Base-by-base conservation (phyloP, 257 asterid genomes). In the Sherardia arvensis region DNA sequence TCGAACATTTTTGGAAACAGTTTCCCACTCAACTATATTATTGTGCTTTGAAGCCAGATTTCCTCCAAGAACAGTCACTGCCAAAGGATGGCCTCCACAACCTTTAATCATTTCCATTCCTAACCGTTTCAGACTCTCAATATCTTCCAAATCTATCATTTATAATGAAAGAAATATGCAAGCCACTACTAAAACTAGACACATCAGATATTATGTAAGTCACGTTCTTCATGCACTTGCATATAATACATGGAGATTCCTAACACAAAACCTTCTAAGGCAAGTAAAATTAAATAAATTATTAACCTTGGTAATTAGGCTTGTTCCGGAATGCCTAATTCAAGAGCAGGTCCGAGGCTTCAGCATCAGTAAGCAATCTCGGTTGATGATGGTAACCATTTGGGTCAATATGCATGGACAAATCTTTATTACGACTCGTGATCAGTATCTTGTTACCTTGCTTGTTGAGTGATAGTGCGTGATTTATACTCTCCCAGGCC, bases 31-130 rank as follows among this genome's bases (percentile, higher is more conserved):
- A 47, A n/a, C n/a, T n/a, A n/a, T n/a, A n/a, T n/a, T n/a, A n/a
- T n/a, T n/a, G n/a, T n/a, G n/a, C n/a, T n/a, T n/a, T n/a, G n/a
- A n/a, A n/a, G n/a, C n/a, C n/a, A n/a, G n/a, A n/a, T n/a, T 40
- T 27, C 67, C 67, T 25, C 67, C 67, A 2, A 62, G 32, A n/a
- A 57, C 62, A 1, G 29, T 10, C 21, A 26, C 62, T 11, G 62
- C 62, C 18, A 57, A 28, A 7, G 62, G 62, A 27, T 26, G 62
- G 0, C 59, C 59, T 22, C 59, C 29, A n/a, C 59, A 64, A 64
- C 18, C 3, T 48, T 64, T 64, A 23, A 10, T 47, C 45, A 64
- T 64, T 40, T 64, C 47, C 25, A 8, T 29, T 10, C 68, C 59
- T 5, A 64, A 5, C 45, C 8, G 20, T 28, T 48, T 7, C 22